A percentile compares a stretch with the other conserved stretches of the same genome.
Evolutionary conservation across 306 rosid genomes (phyloP).

Genomic region (Acacia acuminata): DNA sequence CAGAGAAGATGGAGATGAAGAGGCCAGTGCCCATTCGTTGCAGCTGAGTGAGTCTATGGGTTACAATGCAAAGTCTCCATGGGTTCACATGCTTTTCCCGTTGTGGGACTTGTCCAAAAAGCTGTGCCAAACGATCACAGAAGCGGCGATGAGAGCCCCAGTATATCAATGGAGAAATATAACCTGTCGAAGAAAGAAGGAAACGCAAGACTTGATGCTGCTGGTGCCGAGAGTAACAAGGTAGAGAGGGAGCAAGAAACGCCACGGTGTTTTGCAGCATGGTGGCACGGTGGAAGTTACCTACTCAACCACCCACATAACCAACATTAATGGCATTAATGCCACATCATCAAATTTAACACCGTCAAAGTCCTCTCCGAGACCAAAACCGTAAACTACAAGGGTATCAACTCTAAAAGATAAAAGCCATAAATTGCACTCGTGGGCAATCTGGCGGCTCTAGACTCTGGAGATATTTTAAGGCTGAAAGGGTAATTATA

Average conservation of each 20-base stretch:
- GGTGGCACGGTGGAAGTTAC: constrained; percentile 28
- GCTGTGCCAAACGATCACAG: constrained; percentile 62
- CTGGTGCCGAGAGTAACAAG: constrained; percentile 68
- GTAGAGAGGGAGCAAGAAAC: constrained; percentile 67
- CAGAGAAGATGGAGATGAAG: too few species aligned
- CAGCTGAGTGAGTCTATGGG: constrained; percentile 35
- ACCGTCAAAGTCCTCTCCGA: too few species aligned
- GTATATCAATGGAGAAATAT: constrained; percentile 76
- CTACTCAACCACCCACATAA: too few species aligned
- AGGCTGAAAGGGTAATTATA: too few species aligned
- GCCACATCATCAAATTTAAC: too few species aligned
- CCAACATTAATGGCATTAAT: too few species aligned
- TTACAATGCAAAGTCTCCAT: constrained; percentile 85
- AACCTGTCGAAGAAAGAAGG: constrained; percentile 58
- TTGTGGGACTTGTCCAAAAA: constrained; percentile 76
- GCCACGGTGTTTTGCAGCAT: constrained; percentile 44
- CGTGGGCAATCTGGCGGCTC: too few species aligned
- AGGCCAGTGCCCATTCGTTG: too few species aligned
- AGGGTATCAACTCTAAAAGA: too few species aligned
- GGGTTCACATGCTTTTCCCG: constrained; percentile 44
- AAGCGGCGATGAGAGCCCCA: constrained; percentile 73
- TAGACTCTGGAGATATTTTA: too few species aligned
- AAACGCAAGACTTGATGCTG: constrained; percentile 81
- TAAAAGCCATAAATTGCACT: too few species aligned
- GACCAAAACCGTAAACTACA: too few species aligned